A percentile compares a stretch with the other conserved stretches of the same genome.
Evolutionary conservation across 805 yeast species (phyloP).

Genomic region (Cyberlindnera sargentensis): DNA sequence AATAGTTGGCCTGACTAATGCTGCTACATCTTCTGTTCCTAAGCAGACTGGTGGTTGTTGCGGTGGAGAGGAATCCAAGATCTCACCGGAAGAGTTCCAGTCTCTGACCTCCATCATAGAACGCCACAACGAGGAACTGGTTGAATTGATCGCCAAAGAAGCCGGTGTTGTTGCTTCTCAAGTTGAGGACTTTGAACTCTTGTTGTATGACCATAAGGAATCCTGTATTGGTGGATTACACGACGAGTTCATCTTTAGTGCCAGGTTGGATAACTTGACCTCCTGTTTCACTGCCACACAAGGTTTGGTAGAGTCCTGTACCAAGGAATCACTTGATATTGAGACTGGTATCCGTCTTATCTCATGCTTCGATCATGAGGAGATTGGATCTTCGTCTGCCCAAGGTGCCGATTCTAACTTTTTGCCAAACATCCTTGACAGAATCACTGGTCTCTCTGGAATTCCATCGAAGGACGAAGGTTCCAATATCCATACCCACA

Average conservation of each 20-base stretch:
- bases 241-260: slow-evolving; percentile 86
- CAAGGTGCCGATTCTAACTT: slow-evolving; percentile 97
- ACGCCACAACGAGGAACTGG: slow-evolving; percentile 71
- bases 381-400: slow-evolving; percentile 86
- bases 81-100: slow-evolving; percentile 49
- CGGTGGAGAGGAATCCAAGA: slow-evolving; percentile 38
- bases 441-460: slow-evolving; percentile 48
- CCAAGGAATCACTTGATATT: slow-evolving; percentile 30
- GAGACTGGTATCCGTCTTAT: slow-evolving; percentile 63
- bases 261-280: slow-evolving; percentile 85
- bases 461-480: slow-evolving; percentile 22
- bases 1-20: slow-evolving; percentile 59
- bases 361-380: slow-evolving; percentile 93
- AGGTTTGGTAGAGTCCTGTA: slow-evolving; percentile 55
- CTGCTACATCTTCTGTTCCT: slow-evolving; percentile 15
- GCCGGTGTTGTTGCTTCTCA: slow-evolving; percentile 42
- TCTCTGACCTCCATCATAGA: slow-evolving; percentile 57
- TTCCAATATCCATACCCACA: slow-evolving; percentile 28
- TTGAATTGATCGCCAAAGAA: slow-evolving; percentile 64
- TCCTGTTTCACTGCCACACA: slow-evolving; percentile 76
- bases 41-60: slow-evolving; percentile 36
- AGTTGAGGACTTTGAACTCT: slow-evolving; percentile 86
- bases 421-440: slow-evolving; percentile 66
- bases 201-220: slow-evolving; percentile 78
- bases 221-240: slow-evolving; percentile 82